Conservation (phyloP, 2,329 filamentous ascomycete species). For the Furcasterigmium furcatum region DNA sequence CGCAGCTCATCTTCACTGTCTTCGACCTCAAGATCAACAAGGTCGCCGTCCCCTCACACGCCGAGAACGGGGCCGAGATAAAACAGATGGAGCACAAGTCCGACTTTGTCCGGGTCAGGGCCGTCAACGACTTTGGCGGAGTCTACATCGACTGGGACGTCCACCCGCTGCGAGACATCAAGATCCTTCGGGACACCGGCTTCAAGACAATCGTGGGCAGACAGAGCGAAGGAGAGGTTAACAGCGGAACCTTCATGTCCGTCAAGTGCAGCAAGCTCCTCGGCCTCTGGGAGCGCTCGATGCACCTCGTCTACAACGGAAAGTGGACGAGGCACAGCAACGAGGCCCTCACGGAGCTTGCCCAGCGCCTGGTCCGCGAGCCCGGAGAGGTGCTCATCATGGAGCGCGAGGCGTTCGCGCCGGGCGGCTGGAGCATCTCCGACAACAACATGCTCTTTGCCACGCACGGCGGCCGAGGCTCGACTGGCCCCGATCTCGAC, state of each 20-base stretch:
- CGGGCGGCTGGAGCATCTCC: slow-evolving; percentile 13
- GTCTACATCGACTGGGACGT: slow-evolving; percentile 20
- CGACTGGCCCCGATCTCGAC: neutral
- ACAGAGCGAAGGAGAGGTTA: slow-evolving; percentile 12
- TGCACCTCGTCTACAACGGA: slow-evolving; percentile 22
- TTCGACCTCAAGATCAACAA: slow-evolving; percentile 13
- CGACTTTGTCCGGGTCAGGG: slow-evolving; percentile 8
- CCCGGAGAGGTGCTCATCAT: slow-evolving; percentile 20
- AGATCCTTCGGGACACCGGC: slow-evolving; percentile 3
- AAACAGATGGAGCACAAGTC: slow-evolving; percentile 4
- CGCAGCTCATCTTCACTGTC: slow-evolving; percentile 15
- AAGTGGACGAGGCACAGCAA: slow-evolving; percentile 23
- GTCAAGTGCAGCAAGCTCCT: slow-evolving; percentile 12
- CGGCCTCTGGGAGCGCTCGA: slow-evolving; percentile 14
- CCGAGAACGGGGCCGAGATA: neutral
- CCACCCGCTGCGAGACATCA: slow-evolving; percentile 5
- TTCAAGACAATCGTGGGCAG: slow-evolving; percentile 14
- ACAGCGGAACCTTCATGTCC: slow-evolving; percentile 19
- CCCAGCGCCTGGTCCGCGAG: slow-evolving; percentile 44
- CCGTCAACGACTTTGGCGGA: slow-evolving; percentile 16
- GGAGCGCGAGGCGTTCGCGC: slow-evolving; percentile 18
- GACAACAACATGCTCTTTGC: slow-evolving; percentile 12
- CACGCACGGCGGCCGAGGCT: slow-evolving; percentile 10
- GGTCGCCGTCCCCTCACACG: neutral
- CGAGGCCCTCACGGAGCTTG: slow-evolving; percentile 16